phyloP scores from a whole-genome alignment of 108 stramenopile species.

The Nitzschia palea region DNA sequence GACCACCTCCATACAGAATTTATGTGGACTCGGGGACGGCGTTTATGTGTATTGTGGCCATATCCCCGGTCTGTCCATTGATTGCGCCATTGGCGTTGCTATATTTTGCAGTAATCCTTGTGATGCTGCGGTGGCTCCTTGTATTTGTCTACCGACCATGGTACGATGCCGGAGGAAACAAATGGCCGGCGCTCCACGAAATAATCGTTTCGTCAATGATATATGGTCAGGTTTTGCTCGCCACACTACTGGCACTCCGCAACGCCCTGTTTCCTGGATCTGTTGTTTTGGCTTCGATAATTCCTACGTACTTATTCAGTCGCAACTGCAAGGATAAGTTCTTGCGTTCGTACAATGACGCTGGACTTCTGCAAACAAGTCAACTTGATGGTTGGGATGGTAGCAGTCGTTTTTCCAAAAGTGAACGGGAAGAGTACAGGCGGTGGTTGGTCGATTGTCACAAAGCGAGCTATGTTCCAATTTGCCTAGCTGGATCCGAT shows the following conservation, averaged over 20 bases:
- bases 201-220: conserved; percentile 62
- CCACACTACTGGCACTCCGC: conserved; percentile 48
- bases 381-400: conserved; percentile 75
- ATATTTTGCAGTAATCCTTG: conserved; percentile 62
- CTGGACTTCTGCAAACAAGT: conserved; percentile 76
- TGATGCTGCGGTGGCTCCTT: conserved; percentile 71
- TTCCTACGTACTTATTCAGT: conserved; percentile 67
- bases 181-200: conserved; percentile 80
- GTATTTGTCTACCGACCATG: conserved; percentile 82
- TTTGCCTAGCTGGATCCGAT: conserved; percentile 74
- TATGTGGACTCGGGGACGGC: conserved; percentile 85
- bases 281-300: conserved; percentile 47
- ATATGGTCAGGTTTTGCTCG: conserved; percentile 49
- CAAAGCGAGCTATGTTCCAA: conserved; percentile 85
- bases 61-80: conserved; percentile 78
- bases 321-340: conserved; percentile 48
- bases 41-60: conserved; percentile 66
- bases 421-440: conserved; percentile 74
- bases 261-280: conserved; percentile 41
- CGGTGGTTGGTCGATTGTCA: conserved; percentile 83
- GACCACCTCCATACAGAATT: conserved; percentile 78
- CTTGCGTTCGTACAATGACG: conserved; percentile 67
- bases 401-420: conserved; percentile 39
- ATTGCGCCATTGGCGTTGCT: conserved; percentile 63
- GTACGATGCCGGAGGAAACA: conserved; percentile 38